Evolutionary conservation across 169 alveolate species (phyloP).

Genomic region (Prorocentrum cordatum): DNA sequence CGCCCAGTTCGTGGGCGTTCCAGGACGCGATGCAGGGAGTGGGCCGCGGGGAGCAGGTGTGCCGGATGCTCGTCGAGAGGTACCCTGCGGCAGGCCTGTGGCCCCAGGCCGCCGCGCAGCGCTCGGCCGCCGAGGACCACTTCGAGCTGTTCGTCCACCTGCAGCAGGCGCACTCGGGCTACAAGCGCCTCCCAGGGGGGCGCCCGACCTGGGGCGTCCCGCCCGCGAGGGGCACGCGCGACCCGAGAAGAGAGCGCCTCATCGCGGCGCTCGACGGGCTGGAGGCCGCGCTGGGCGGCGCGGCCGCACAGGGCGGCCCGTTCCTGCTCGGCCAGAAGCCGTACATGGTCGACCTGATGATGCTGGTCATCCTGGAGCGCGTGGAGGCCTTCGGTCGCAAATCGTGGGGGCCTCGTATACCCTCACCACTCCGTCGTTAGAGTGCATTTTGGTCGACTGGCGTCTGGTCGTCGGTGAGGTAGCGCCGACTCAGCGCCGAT

Average conservation of each 20-base stretch:
- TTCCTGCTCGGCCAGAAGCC: not conserved
- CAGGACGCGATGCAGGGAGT: not conserved
- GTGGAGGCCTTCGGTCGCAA: not conserved
- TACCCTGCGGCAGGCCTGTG: not conserved
- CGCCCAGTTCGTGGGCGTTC: not conserved
- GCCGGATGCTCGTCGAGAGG: not conserved
- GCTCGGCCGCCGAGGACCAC: not conserved
- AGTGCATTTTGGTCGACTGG: too few relatives aligned
- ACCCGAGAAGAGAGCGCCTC: not conserved
- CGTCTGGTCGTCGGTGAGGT: too few relatives aligned
- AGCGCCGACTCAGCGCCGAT: too few relatives aligned
- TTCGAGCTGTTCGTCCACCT: conserved; percentile 2
- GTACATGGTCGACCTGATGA: not conserved
- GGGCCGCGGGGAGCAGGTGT: conserved; percentile 12
- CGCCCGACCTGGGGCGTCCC: conserved; percentile 39
- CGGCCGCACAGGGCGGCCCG: not conserved
- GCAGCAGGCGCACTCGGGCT: conserved; percentile 33
- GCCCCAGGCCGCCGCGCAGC: not conserved
- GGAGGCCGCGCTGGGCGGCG: not conserved
- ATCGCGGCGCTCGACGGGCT: not conserved
- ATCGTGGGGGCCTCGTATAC: too few relatives aligned
- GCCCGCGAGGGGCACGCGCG: not conserved
- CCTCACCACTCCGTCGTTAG: too few relatives aligned
- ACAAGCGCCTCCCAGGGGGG: conserved; percentile 40
- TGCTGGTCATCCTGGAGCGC: conserved; percentile 9